Percentiles rank a stretch among this genome's conserved stretches.
Evolutionary conservation across 1,284 basidiomycete genomes (phyloP).

Genomic region (Heterobasidion occidentale): DNA sequence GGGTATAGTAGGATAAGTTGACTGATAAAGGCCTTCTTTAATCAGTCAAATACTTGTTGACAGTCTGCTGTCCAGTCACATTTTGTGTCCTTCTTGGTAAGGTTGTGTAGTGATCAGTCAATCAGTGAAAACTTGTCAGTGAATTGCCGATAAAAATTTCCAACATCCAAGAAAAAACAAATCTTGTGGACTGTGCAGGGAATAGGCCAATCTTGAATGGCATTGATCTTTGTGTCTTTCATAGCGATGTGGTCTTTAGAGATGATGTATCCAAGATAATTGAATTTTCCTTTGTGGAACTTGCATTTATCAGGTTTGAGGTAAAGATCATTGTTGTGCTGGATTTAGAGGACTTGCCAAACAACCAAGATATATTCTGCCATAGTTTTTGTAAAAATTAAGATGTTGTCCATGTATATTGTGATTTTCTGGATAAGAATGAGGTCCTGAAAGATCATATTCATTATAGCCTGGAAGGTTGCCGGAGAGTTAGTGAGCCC

Average conservation of each 20-base stretch:
- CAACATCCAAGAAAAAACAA: background rate
- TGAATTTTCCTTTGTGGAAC: background rate
- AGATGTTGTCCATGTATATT: background rate
- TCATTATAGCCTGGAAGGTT: too few species aligned
- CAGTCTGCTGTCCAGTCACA: too few species aligned
- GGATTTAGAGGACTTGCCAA: background rate
- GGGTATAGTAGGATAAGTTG: too few species aligned
- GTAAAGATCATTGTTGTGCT: background rate
- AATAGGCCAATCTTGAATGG: background rate
- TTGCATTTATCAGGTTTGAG: background rate
- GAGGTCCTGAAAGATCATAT: too few species aligned
- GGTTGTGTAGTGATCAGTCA: background rate
- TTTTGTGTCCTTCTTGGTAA: background rate
- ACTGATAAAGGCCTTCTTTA: too few species aligned
- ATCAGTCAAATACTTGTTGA: too few species aligned
- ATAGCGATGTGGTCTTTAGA: background rate
- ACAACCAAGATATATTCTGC: background rate
- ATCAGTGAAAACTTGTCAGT: background rate
- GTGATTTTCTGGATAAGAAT: too few species aligned
- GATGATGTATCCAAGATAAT: background rate
- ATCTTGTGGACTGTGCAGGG: background rate
- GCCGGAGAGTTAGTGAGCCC: too few species aligned
- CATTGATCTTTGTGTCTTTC: background rate
- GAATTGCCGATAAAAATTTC: background rate
- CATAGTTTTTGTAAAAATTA: background rate